A percentile compares a stretch with the other conserved stretches of the same genome.
Conservation (phyloP, 805 yeast genomes). For the Barnettozyma sp. region DNA sequence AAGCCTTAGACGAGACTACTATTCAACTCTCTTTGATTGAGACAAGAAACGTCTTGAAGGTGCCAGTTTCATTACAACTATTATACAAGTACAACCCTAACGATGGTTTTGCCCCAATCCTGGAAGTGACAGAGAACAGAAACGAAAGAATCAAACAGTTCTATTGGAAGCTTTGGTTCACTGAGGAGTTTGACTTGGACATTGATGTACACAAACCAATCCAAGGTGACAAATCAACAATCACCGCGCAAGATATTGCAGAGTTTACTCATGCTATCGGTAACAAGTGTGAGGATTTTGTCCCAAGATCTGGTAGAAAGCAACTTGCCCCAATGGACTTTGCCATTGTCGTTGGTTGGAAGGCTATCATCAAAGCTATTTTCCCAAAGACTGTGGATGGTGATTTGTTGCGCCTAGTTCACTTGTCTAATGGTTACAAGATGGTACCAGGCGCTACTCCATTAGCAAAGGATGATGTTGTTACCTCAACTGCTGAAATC, state of each 20-base stretch:
- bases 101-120: conserved; percentile 93
- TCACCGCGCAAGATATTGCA: conserved; percentile 71
- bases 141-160: conserved; percentile 89
- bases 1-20: conserved; percentile 39
- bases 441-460: conserved; percentile 91
- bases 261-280: conserved; percentile 97
- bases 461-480: conserved; percentile 80
- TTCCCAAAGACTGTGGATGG: conserved; percentile 97
- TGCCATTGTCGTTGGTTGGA: conserved; percentile 98
- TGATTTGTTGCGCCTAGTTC: conserved; percentile 89
- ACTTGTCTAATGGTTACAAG: conserved; percentile 88
- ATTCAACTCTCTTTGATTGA: conserved; percentile 77
- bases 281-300: conserved; percentile 94
- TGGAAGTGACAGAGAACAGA: conserved; percentile 85
- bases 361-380: conserved; percentile 94
- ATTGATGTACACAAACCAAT: conserved; percentile 68
- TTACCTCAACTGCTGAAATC: conserved; percentile 75
- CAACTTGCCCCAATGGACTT: conserved; percentile 98
- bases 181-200: conserved; percentile 53
- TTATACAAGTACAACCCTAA: conserved; percentile 72
- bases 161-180: conserved; percentile 97
- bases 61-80: conserved; percentile 69
- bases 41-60: conserved; percentile 74
- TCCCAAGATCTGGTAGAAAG: conserved; percentile 75
- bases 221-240: conserved; percentile 58